phyloP scores from a whole-genome alignment of 2,329 filamentous ascomycete species.

The Tolypocladium pustulatum region DNA sequence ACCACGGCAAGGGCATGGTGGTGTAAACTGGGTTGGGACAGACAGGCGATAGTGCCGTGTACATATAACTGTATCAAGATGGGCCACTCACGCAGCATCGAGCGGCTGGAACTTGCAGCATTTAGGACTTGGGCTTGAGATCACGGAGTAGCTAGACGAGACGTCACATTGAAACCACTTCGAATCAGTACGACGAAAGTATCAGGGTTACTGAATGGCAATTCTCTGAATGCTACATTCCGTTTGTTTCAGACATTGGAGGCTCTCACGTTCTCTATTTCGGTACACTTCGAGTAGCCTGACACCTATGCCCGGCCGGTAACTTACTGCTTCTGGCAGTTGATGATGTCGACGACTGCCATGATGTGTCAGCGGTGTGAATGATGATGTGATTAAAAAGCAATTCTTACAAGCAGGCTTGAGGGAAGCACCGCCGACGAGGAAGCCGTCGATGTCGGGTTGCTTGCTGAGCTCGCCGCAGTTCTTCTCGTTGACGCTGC shows the following conservation, averaged over 20 bases:
- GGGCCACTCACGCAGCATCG: slow-evolving; percentile 14
- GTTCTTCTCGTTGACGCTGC: slow-evolving; percentile 97
- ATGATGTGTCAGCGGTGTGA: background rate
- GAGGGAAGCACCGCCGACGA: slow-evolving; percentile 90
- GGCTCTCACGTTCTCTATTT: background rate
- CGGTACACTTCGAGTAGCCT: background rate
- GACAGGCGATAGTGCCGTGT: background rate
- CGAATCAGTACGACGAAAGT: background rate
- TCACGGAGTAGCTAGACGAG: background rate
- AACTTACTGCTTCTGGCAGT: slow-evolving; percentile 37
- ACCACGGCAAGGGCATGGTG: slow-evolving; percentile 48
- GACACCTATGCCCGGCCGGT: no score
- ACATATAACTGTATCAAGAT: slow-evolving; percentile 16
- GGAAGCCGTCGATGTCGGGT: slow-evolving; percentile 93
- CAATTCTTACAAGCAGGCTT: slow-evolving; percentile 78
- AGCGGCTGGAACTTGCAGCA: slow-evolving; percentile 13
- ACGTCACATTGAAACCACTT: background rate
- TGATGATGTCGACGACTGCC: slow-evolving; percentile 49
- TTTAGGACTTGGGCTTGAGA: background rate
- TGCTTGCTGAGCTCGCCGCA: slow-evolving; percentile 85
- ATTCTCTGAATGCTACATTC: background rate
- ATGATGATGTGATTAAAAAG: background rate
- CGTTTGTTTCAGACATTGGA: background rate
- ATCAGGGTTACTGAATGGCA: background rate
- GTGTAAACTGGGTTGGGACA: slow-evolving; percentile 26